phyloP scores from a whole-genome alignment of 1,139 yeast species.

The Magnusiomyces suaveolens region DNA sequence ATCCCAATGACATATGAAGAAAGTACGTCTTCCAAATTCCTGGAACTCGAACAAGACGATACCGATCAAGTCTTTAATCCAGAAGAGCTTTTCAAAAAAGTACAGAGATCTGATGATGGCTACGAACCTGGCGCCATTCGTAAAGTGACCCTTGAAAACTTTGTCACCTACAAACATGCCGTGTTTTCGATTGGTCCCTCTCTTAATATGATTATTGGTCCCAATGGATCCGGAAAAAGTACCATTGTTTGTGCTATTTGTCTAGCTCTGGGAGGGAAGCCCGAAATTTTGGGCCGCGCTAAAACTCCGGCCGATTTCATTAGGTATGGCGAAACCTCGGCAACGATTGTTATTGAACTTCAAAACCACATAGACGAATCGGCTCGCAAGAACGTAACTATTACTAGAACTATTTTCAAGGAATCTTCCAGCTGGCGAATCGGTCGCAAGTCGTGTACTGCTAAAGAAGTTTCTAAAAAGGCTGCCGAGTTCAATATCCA shows the following conservation, averaged over 20 bases:
- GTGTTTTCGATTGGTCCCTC: slow-evolving; percentile 76
- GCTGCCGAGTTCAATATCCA: slow-evolving; percentile 52
- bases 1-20: no score
- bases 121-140: slow-evolving; percentile 54
- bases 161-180: slow-evolving; percentile 72
- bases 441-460: slow-evolving; percentile 39
- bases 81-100: not conserved
- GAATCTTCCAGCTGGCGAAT: slow-evolving; percentile 47
- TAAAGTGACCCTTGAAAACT: slow-evolving; percentile 57
- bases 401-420: slow-evolving; percentile 38
- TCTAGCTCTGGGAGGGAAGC: slow-evolving; percentile 75
- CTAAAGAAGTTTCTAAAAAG: slow-evolving; percentile 36
- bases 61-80: no score
- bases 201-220: slow-evolving; percentile 89
- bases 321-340: slow-evolving; percentile 54
- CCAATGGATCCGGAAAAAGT: slow-evolving; percentile 94
- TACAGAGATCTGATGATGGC: slow-evolving; percentile 13
- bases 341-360: slow-evolving; percentile 56
- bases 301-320: slow-evolving; percentile 59
- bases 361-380: slow-evolving; percentile 32
- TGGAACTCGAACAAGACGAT: no score
- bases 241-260: slow-evolving; percentile 92
- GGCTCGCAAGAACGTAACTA: slow-evolving; percentile 18
- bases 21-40: no score
- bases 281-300: slow-evolving; percentile 73